Evolutionary conservation across 257 asterid genomes (phyloP).

Genomic region (Cordia subcordata): DNA sequence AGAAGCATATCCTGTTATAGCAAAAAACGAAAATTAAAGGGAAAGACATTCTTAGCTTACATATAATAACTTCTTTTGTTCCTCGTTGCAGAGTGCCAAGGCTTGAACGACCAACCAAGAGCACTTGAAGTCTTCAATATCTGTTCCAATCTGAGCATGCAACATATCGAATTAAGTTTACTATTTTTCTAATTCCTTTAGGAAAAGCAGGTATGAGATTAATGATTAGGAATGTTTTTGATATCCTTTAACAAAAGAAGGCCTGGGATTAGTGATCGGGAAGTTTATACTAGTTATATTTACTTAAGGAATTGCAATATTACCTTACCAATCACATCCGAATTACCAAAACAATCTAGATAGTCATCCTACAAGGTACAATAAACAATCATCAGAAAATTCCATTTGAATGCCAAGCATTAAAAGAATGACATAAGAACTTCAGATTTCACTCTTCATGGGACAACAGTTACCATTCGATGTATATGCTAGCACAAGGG

Average conservation of each 20-base stretch:
- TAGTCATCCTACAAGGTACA: conserved; percentile 35
- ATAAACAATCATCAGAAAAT: too few relatives aligned
- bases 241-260: background rate
- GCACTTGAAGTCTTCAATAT: conserved; percentile 42
- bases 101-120: conserved; percentile 43
- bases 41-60: conserved; percentile 18
- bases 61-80: conserved; percentile 28
- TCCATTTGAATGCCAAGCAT: too few relatives aligned
- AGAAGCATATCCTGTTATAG: background rate
- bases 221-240: too few relatives aligned
- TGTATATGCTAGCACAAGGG: too few relatives aligned
- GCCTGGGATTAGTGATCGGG: background rate
- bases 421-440: background rate
- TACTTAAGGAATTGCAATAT: background rate
- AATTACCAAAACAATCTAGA: conserved; percentile 42
- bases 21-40: background rate
- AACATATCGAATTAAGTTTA: conserved; percentile 3
- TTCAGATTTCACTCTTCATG: background rate
- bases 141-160: conserved; percentile 34
- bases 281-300: too few relatives aligned
- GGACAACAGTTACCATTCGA: background rate
- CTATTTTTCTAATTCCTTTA: background rate
- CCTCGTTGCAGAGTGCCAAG: conserved; percentile 26
- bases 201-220: too few relatives aligned
- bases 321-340: conserved; percentile 40